Conservation (phyloP, 805 yeast genomes). For the Candida ipomoeae region DNA sequence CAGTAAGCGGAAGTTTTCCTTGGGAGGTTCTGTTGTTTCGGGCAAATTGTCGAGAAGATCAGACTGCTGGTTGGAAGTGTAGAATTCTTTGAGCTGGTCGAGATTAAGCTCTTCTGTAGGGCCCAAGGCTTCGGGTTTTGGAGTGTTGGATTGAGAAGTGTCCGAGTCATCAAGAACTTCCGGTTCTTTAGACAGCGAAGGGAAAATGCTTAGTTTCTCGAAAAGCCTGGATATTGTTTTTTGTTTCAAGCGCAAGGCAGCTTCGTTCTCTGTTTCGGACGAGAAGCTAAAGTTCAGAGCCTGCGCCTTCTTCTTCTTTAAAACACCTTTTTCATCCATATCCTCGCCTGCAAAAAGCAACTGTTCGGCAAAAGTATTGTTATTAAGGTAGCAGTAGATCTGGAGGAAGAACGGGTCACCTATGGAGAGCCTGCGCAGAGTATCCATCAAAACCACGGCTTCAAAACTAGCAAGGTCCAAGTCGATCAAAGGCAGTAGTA, state of each 20-base stretch:
- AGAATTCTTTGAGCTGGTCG: slow-evolving; percentile 74
- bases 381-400: slow-evolving; percentile 58
- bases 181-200: slow-evolving; percentile 6
- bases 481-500: slow-evolving; percentile 63
- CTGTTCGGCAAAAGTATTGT: slow-evolving; percentile 29
- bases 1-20: slow-evolving; percentile 47
- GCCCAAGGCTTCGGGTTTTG: slow-evolving; percentile 16
- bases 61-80: slow-evolving; percentile 64
- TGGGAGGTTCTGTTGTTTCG: slow-evolving; percentile 52
- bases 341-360: slow-evolving; percentile 5
- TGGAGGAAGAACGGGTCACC: slow-evolving; percentile 77
- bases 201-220: slow-evolving; percentile 39
- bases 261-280: slow-evolving; percentile 53
- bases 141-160: background rate
- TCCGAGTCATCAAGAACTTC: slow-evolving; percentile 16
- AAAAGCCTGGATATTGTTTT: slow-evolving; percentile 53
- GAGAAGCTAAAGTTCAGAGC: slow-evolving; percentile 22
- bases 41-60: slow-evolving; percentile 56
- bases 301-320: slow-evolving; percentile 13
- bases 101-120: slow-evolving; percentile 46
- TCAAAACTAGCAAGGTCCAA: slow-evolving; percentile 50
- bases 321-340: background rate
- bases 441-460: slow-evolving; percentile 56
- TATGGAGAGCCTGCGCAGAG: slow-evolving; percentile 48
- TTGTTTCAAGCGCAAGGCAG: slow-evolving; percentile 48